Evolutionary conservation across 192 early-diverging fungal genomes (phyloP), one percentile per base, ranked within the genome.

Genomic region (Backusella circina): DNA sequence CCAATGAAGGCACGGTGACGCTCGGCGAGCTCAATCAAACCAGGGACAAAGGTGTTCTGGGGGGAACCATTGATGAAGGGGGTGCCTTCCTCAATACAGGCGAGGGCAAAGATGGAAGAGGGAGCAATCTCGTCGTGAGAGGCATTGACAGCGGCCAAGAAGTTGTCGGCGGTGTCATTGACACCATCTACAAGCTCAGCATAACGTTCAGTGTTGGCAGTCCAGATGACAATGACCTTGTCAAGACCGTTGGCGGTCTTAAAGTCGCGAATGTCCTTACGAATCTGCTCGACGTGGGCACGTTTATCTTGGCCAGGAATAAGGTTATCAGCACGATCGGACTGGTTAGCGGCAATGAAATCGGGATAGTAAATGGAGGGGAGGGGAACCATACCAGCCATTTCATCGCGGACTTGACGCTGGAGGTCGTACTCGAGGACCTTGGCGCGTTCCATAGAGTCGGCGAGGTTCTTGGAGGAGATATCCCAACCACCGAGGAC

Each of bases 401-500:
- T 90, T 81, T 96, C 91, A 66, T 93, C 88, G 70, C 84, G 79
- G 75, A 99, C 88, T 85, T 95, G 95, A 73, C 95, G 92, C 89
- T 98, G 98, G 76, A 99, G 90, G 80, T 99, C 97, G 70, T 92
- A 96, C 31, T 96, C 96, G 71, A 99, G 90, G 31, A 99, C 98
- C 83, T 95, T 80, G n/a, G 96, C 95, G 72, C 98, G 93, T 74
- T 91, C 85, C 98, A 99, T 98, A 72, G 96, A 88, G 47, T 94
- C 92, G 72, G 90, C 97, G 38, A 99, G 86, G 89, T 94, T 95
- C 70, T 86, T 72, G 73, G 86, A 80, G 79, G 89, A 94, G 81
- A 99, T 99, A 84, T 99, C 98, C 98, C 98, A 99, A 77, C 98
- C 98, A 75, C 98, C 97, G 71, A 99, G 86, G 65, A 98, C 97